phyloP scores from a whole-genome alignment of 495 filamentous ascomycete species.

The Neurospora tetrasperma region DNA sequence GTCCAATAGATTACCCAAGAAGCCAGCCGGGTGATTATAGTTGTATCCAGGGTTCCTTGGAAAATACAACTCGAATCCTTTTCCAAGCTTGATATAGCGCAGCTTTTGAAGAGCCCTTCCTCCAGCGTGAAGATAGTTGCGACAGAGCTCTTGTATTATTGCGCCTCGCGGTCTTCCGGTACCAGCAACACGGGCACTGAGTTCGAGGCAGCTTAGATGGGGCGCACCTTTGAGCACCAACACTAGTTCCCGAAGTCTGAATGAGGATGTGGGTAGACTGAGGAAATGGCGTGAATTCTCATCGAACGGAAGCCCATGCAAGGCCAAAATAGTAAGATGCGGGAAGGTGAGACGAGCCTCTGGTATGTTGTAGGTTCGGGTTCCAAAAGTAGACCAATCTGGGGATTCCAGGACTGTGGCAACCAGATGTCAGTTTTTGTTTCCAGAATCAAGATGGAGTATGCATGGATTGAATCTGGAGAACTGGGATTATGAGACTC shows the following conservation, averaged over 20 bases:
- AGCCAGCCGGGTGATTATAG: neutral
- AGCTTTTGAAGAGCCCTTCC: neutral
- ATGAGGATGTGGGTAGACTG: neutral
- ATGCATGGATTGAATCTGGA: neutral
- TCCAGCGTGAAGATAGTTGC: neutral
- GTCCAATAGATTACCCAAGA: neutral
- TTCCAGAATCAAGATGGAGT: neutral
- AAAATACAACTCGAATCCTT: neutral
- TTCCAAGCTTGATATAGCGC: neutral
- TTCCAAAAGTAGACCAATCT: neutral
- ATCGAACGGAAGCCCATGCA: neutral
- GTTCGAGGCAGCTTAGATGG: neutral
- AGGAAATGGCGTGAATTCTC: neutral
- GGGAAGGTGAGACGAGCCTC: neutral
- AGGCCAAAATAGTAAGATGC: neutral
- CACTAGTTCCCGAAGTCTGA: neutral
- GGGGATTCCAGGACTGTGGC: neutral
- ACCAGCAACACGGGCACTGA: neutral
- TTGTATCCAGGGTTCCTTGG: neutral
- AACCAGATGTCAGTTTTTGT: neutral
- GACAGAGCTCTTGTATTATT: neutral
- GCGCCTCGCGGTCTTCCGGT: neutral
- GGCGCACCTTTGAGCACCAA: neutral
- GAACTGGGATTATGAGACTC: neutral
- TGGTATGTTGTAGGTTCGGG: neutral